These are phyloP conservation scores for Phialophora tarda DNA, from an alignment of 2,329 filamentous ascomycete genomes.

Conservation along the genomic window DNA sequence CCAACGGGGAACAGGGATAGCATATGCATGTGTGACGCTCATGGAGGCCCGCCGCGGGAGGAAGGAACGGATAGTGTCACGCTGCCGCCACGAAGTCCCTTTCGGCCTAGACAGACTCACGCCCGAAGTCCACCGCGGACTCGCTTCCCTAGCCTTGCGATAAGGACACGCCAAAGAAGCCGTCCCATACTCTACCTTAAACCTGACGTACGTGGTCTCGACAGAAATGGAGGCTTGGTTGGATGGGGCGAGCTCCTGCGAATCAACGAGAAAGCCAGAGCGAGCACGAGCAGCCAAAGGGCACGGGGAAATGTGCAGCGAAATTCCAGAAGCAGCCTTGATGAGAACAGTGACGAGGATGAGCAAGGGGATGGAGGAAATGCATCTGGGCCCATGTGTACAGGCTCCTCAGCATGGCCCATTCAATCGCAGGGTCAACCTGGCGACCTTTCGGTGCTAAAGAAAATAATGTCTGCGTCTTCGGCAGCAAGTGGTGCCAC, in stretches of 20 bases:
- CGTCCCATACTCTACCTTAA: conserved; percentile 47
- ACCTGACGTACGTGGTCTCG: conserved; percentile 51
- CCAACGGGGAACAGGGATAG: conserved; percentile 2
- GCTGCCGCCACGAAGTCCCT: conserved; percentile 9
- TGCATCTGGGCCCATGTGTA: conserved; percentile 15
- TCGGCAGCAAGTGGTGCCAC: conserved; percentile 6
- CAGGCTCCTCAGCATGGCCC: conserved; percentile 13
- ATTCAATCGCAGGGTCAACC: background rate
- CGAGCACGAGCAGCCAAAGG: background rate
- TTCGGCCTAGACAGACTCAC: background rate
- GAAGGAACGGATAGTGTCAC: background rate
- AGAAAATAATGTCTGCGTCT: conserved; percentile 12
- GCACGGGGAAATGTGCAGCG: background rate
- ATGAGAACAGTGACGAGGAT: background rate
- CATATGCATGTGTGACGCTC: conserved; percentile 17
- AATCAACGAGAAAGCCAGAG: conserved; percentile 45
- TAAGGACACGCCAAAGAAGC: background rate
- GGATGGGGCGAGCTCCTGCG: conserved; percentile 53
- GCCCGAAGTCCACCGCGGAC: background rate
- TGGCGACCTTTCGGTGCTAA: conserved; percentile 2
- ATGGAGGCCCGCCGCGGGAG: background rate
- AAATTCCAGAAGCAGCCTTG: background rate
- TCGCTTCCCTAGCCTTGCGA: background rate
- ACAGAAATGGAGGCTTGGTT: conserved; percentile 52
- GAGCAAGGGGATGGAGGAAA: background rate